Conservation (phyloP, 768 basidiomycete species). For the Leucogyrophana mollusca region DNA sequence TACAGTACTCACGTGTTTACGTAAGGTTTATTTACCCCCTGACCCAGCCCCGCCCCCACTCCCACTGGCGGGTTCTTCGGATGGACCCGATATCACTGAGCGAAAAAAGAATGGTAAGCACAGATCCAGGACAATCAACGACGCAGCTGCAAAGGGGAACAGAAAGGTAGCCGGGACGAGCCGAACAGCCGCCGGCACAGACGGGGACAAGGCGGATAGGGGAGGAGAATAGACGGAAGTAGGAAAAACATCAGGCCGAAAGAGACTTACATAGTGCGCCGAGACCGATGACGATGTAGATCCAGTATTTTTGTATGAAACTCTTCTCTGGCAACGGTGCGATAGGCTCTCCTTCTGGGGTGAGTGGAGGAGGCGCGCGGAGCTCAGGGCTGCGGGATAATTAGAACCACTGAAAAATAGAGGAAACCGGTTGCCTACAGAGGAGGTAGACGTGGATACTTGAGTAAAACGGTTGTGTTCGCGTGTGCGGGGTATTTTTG, state of each 20-base stretch:
- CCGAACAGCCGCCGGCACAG: too few relatives aligned
- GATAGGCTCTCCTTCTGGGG: constrained; percentile 63
- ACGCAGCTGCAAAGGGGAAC: background rate
- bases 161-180: too few relatives aligned
- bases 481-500: constrained; percentile 31
- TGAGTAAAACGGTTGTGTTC: constrained; percentile 54
- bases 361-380: constrained; percentile 64
- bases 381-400: constrained; percentile 56
- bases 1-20: too few relatives aligned
- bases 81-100: constrained; percentile 28
- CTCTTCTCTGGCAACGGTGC: constrained; percentile 65
- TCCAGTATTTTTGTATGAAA: constrained; percentile 90
- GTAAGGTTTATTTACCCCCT: constrained; percentile 24
- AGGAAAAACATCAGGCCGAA: too few relatives aligned
- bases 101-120: background rate
- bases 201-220: too few relatives aligned
- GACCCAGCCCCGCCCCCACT: constrained; percentile 10
- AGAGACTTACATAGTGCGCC: constrained; percentile 55
- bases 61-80: constrained; percentile 23
- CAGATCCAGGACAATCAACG: background rate
- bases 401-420: background rate
- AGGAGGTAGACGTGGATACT: constrained; percentile 49
- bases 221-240: too few relatives aligned
- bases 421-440: constrained; percentile 40
- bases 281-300: constrained; percentile 66